A percentile compares a stretch with the other conserved stretches of the same genome.
phyloP scores from a whole-genome alignment of 495 filamentous ascomycete genomes.

The Pseudoneurospora amorphoporcata region DNA sequence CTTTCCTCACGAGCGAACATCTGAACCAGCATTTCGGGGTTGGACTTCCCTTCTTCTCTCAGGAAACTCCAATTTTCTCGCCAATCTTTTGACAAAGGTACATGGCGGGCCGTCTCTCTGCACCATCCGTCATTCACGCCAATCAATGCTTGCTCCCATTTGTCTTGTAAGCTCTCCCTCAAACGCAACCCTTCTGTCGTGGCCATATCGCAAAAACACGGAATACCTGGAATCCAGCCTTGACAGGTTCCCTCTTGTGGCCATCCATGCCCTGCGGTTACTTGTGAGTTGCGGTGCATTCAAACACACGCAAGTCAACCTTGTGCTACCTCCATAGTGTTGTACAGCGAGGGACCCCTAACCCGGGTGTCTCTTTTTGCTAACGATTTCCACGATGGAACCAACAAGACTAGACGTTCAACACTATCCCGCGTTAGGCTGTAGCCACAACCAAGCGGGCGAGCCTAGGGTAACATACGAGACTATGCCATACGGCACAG shows the following conservation, averaged over 20 bases:
- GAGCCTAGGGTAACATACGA: too few relatives aligned
- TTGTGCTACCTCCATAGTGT: too few relatives aligned
- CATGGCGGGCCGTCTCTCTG: background rate
- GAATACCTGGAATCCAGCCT: too few relatives aligned
- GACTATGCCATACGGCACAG: too few relatives aligned
- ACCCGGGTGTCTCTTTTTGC: too few relatives aligned
- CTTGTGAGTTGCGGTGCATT: background rate
- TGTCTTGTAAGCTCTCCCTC: background rate
- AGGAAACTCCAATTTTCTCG: background rate
- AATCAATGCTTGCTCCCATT: background rate
- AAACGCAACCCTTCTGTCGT: background rate
- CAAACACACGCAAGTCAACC: background rate
- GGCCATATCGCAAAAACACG: too few relatives aligned
- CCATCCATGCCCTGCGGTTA: background rate
- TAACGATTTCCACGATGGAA: too few relatives aligned
- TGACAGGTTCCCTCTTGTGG: too few relatives aligned
- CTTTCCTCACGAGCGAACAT: background rate
- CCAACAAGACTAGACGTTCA: too few relatives aligned
- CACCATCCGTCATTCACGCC: background rate
- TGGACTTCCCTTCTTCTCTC: background rate
- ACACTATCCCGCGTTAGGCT: too few relatives aligned
- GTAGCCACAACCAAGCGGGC: too few relatives aligned
- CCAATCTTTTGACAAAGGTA: background rate
- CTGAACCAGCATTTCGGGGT: background rate
- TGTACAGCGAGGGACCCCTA: too few relatives aligned